Conservation (phyloP, 306 rosid species). For the Cyclanthera cordifolia region DNA sequence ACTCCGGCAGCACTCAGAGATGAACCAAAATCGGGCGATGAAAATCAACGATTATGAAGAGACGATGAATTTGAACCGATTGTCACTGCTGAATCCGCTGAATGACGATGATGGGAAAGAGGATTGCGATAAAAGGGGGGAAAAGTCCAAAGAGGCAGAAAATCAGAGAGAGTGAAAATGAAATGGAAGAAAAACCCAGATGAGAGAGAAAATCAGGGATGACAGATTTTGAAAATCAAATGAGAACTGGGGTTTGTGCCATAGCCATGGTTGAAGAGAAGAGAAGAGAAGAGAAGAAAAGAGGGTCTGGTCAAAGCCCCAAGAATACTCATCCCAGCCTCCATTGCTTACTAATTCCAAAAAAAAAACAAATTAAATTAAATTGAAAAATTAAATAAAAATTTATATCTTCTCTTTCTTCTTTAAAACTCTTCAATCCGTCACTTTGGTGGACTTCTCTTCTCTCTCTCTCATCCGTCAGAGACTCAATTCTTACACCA, state of each 20-base stretch:
- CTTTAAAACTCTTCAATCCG: background rate
- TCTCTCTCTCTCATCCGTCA: background rate
- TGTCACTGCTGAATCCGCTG: background rate
- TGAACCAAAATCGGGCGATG: background rate
- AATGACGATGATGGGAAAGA: too few species aligned
- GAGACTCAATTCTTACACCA: background rate
- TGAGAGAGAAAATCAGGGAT: conserved; percentile 4
- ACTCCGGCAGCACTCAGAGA: background rate
- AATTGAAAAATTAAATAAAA: background rate
- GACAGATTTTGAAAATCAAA: background rate
- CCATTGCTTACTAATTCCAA: conserved; percentile 12
- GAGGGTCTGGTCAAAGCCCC: conserved; percentile 14
- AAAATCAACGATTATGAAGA: background rate
- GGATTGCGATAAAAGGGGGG: too few species aligned
- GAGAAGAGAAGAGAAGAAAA: background rate
- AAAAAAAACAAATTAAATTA: background rate
- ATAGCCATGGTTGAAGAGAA: background rate
- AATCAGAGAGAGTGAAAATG: background rate
- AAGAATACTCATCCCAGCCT: conserved; percentile 9
- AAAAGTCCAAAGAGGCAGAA: background rate
- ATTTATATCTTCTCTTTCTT: background rate
- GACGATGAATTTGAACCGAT: background rate
- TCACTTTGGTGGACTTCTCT: conserved; percentile 12
- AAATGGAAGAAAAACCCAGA: background rate
- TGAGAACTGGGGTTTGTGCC: background rate